phyloP scores from a whole-genome alignment of 345 rosid species.

The Populus euphratica region DNA sequence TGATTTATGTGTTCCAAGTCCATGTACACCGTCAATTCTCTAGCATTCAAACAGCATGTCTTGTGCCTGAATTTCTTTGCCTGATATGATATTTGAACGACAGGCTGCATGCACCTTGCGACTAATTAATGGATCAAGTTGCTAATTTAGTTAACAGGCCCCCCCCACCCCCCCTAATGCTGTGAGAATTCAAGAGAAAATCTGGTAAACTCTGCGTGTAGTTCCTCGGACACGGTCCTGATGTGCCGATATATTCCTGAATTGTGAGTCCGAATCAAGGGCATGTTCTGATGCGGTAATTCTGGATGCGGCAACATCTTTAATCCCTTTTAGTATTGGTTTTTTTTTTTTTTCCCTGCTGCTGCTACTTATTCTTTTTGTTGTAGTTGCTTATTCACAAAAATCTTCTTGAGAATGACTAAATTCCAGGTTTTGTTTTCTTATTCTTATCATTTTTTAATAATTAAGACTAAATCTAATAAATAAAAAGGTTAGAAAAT shows the following conservation, averaged over 20 bases:
- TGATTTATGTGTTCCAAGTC: neutral
- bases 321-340: neutral
- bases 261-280: neutral
- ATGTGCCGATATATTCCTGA: neutral
- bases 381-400: no score
- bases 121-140: neutral
- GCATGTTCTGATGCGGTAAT: neutral
- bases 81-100: slow-evolving; percentile 4
- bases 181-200: neutral
- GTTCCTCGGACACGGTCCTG: neutral
- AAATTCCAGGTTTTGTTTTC: neutral
- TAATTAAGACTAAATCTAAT: no score
- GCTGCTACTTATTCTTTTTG: no score
- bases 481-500: no score
- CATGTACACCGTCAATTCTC: neutral
- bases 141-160: no score
- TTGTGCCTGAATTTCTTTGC: neutral
- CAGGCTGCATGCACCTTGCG: neutral
- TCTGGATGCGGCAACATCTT: neutral
- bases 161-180: neutral
- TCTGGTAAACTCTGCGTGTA: neutral
- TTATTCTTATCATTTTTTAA: neutral
- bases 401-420: neutral
- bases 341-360: no score
- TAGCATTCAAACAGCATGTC: neutral